Percentiles rank a stretch among this genome's conserved stretches.
phyloP scores from a whole-genome alignment of 208 protist species.

The Strigomonas oncopelti region DNA sequence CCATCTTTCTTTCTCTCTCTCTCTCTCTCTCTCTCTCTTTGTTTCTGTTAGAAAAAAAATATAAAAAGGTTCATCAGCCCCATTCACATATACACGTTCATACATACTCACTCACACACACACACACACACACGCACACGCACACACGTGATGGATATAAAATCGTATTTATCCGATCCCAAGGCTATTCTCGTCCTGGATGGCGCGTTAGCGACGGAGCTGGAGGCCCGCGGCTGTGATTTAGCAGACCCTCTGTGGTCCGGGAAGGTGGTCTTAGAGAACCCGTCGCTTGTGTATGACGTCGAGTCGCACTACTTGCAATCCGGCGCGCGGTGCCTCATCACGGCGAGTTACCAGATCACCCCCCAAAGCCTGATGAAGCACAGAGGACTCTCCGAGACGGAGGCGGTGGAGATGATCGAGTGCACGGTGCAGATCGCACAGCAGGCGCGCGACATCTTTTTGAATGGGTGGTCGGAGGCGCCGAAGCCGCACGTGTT shows the following conservation, averaged over 20 bases:
- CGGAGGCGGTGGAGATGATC: constrained; percentile 25
- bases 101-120: background rate
- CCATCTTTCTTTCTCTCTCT: background rate
- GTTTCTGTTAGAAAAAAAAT: background rate
- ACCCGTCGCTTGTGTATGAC: constrained; percentile 24
- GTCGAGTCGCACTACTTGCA: constrained; percentile 39
- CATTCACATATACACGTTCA: constrained; percentile 10
- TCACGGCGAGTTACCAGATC: constrained; percentile 63
- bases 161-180: constrained; percentile 26
- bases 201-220: constrained; percentile 55
- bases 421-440: constrained; percentile 39
- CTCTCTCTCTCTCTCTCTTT: constrained; percentile 5
- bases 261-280: constrained; percentile 47
- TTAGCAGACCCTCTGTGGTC: constrained; percentile 63
- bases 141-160: constrained; percentile 13
- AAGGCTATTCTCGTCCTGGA: constrained; percentile 43
- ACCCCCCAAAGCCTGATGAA: constrained; percentile 41
- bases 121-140: background rate
- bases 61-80: background rate
- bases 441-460: constrained; percentile 19
- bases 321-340: constrained; percentile 46
- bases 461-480: background rate
- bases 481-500: constrained; percentile 19
- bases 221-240: constrained; percentile 43
- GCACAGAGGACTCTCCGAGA: constrained; percentile 29